Evolutionary conservation across 1,284 basidiomycete genomes (phyloP).

Genomic region (Inonotus hispidus): DNA sequence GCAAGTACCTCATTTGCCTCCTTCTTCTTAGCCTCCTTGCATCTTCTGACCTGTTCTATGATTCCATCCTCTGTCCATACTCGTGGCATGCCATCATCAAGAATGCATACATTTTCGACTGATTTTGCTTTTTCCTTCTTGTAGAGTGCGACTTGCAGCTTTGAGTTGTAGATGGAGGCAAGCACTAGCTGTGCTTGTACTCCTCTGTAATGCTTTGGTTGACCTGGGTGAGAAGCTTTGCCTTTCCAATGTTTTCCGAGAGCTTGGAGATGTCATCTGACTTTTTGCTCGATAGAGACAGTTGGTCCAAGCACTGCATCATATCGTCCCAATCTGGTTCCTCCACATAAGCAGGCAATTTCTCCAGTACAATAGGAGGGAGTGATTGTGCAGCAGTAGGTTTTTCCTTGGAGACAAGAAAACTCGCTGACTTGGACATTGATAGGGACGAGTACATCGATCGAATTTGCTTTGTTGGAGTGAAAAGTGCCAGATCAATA

Average conservation of each 20-base stretch:
- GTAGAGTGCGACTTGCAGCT: constrained; percentile 24
- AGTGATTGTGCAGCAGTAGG: not conserved
- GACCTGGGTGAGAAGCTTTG: too few relatives aligned
- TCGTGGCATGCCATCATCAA: constrained; percentile 13
- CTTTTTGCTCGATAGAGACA: too few relatives aligned
- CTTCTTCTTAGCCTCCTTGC: not conserved
- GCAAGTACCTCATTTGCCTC: not conserved
- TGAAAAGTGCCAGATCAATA: not conserved
- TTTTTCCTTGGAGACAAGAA: not conserved
- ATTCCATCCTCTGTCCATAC: not conserved
- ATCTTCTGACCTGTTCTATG: not conserved
- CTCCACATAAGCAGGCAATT: too few relatives aligned
- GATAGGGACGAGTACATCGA: not conserved
- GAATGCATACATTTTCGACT: constrained; percentile 8
- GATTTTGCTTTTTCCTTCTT: constrained; percentile 22
- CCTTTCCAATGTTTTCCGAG: too few relatives aligned
- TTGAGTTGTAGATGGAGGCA: constrained; percentile 23
- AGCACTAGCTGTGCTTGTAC: constrained; percentile 26
- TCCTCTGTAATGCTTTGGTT: too few relatives aligned
- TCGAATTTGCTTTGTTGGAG: constrained; percentile 5
- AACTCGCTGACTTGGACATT: not conserved
- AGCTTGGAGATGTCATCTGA: too few relatives aligned
- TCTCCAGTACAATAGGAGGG: not conserved
- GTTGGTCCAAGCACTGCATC: too few relatives aligned
- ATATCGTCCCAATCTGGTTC: too few relatives aligned